Evolutionary conservation across 2,329 filamentous ascomycete genomes (phyloP).

Genomic region (Ceratocystis cubensis): DNA sequence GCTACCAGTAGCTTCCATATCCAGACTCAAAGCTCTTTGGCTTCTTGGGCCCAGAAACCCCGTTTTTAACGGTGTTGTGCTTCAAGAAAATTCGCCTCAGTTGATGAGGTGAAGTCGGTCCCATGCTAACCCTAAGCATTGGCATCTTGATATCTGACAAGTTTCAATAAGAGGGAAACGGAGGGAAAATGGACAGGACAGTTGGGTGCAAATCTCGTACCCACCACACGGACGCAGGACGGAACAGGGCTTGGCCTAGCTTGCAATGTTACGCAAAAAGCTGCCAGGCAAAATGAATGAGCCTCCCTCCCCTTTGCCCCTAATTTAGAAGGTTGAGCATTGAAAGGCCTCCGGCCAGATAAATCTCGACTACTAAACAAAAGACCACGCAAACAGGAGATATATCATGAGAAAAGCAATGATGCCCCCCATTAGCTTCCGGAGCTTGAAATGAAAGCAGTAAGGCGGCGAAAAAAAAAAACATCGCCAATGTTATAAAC

Average conservation of each 20-base stretch:
- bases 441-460: neutral
- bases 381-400: neutral
- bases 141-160: neutral
- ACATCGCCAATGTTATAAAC: neutral
- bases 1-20: too few species aligned
- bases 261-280: conserved; percentile 7
- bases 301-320: neutral
- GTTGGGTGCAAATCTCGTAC: neutral
- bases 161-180: neutral
- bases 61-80: neutral
- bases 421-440: neutral
- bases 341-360: neutral
- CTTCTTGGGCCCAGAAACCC: too few species aligned
- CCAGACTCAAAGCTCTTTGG: too few species aligned
- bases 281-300: neutral
- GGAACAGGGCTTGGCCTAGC: neutral
- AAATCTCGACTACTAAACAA: neutral
- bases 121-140: neutral
- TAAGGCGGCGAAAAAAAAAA: neutral
- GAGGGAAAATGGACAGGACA: neutral
- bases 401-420: neutral
- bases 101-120: neutral
- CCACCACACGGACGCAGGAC: neutral
- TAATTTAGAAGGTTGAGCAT: neutral
- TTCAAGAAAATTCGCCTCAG: neutral